phyloP scores from a whole-genome alignment of 2,329 filamentous ascomycete genomes.

The Coniochaeta prunicola region DNA sequence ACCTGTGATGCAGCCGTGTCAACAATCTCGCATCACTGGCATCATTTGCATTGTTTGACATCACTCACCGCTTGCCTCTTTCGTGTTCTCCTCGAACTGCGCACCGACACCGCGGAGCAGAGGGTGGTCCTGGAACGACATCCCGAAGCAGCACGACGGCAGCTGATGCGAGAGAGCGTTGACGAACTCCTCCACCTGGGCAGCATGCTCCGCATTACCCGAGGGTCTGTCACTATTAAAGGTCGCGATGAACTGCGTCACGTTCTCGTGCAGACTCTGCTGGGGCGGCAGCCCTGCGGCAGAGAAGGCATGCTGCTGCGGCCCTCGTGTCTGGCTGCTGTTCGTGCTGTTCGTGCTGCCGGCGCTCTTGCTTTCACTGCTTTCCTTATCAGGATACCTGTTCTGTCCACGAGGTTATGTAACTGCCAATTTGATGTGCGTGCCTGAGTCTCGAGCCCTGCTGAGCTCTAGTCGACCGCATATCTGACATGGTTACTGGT shows the following conservation, averaged over 20 bases:
- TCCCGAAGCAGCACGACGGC: neutral
- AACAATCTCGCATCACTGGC: neutral
- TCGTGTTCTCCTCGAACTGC: neutral
- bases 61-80: neutral
- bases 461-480: neutral
- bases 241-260: neutral
- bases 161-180: neutral
- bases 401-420: neutral
- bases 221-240: neutral
- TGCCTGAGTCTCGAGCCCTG: slow-evolving; percentile 3
- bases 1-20: neutral
- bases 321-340: neutral
- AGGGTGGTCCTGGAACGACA: neutral
- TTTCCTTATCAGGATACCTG: slow-evolving; percentile 3
- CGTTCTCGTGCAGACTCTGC: neutral
- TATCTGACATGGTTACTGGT: neutral
- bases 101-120: slow-evolving; percentile 1
- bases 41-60: neutral
- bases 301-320: neutral
- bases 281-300: neutral
- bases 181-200: neutral
- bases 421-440: neutral
- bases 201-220: neutral
- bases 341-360: neutral
- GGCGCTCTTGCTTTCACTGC: neutral